Base-by-base conservation (phyloP, 2,329 filamentous ascomycete genomes). In the Coniochaeta ligniaria region DNA sequence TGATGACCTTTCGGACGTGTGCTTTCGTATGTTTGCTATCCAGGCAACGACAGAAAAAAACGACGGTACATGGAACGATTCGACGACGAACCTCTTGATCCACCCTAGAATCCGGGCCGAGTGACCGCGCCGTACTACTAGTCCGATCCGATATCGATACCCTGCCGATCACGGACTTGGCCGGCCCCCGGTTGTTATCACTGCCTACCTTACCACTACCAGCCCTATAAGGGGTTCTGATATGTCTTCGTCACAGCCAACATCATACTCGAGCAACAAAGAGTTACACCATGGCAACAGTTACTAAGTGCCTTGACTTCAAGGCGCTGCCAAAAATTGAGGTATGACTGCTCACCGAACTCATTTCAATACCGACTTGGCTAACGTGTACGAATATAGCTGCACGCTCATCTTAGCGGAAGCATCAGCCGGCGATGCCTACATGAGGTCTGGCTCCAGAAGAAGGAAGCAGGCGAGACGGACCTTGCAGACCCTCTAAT, bases 361-460 rank as follows among this genome's bases (percentile, higher is more conserved):
- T 24, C 24, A 28, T 57, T 57, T 31, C 11, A 59, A 28, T 24
- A 11, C 12, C 2, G 33, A 2, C 52, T 20, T n/a, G 50, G 26
- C 26, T 33, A 55, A 55, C 14, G 11, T 6, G 7, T 20, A 11
- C 55, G 24, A 36, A 47, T 31, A n/a, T 38, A 92, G 87, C 82
- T 94, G 59, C 91, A 95, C 68, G 90, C 91, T 63, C 90, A 95
- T 73, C 80, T 95, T 52, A 90, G 86, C 45, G 90, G 91, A 59
- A 92, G 88, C 72, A 91, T 95, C 71, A 88, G 84, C 69, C 84
- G 88, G 35, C 76, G 84, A 67, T 87, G 84, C 63, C 83, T 95
- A 1, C 89, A 92, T 69, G 82, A 90, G 41, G 85, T 94, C 69
- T 95, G 91, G 90, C 66, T 76, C 56, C 72, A 72, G 60, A 90